phyloP scores from a whole-genome alignment of 768 basidiomycete genomes.

The Phaffia tasmanica region DNA sequence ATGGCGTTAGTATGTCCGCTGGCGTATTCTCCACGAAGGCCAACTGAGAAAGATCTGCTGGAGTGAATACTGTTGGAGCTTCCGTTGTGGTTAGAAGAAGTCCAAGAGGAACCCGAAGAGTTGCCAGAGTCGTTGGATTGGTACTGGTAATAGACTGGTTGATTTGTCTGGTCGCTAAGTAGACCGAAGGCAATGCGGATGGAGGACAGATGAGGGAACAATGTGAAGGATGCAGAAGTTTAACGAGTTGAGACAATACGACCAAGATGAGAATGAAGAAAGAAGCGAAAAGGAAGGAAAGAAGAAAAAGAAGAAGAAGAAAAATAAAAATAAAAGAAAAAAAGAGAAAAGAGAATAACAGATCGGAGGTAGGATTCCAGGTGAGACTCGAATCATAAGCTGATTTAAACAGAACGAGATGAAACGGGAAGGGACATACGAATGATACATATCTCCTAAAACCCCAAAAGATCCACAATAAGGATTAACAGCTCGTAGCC shows the following conservation, averaged over 20 bases:
- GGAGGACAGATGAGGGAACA: not conserved
- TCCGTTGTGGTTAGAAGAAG: not conserved
- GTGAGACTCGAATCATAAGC: not conserved
- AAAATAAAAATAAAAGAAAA: conserved; percentile 1
- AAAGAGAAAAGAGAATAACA: conserved; percentile 11
- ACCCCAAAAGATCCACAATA: not conserved
- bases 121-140: conserved; percentile 12
- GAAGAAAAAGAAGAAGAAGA: not conserved
- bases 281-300: not conserved
- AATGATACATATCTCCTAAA: not conserved
- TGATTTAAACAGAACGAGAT: too few relatives aligned
- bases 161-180: not conserved
- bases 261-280: not conserved
- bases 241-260: not conserved
- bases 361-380: not conserved
- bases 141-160: conserved; percentile 2
- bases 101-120: conserved; percentile 15
- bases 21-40: conserved; percentile 21
- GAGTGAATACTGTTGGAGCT: not conserved
- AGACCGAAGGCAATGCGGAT: not conserved
- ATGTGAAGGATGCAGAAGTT: not conserved
- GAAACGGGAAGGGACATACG: not conserved
- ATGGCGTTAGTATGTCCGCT: not conserved
- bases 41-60: conserved; percentile 20
- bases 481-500: too few relatives aligned